phyloP scores from a whole-genome alignment of 2,329 filamentous ascomycete species.

The Pseudocercospora fijiensis region DNA sequence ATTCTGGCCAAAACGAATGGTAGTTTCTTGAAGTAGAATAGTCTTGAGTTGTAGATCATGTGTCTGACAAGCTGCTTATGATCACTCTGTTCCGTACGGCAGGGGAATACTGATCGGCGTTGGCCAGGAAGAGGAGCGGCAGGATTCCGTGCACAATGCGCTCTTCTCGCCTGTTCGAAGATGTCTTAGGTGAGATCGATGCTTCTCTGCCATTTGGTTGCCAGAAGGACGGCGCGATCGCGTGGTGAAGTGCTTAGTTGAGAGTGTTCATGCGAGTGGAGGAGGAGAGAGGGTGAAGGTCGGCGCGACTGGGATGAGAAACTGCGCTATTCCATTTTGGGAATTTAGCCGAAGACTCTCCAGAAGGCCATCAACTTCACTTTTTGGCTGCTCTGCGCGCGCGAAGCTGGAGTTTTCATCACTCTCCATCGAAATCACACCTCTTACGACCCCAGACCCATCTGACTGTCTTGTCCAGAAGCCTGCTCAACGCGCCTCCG shows the following conservation, averaged over 20 bases:
- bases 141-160: background rate
- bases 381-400: background rate
- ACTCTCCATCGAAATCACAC: background rate
- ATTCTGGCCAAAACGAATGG: constrained; percentile 53
- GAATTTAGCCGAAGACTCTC: background rate
- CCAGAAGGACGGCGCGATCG: background rate
- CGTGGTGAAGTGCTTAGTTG: background rate
- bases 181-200: no score
- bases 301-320: background rate
- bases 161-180: no score
- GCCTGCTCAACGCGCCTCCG: background rate
- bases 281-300: background rate
- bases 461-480: background rate
- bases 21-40: constrained; percentile 45
- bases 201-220: background rate
- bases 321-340: background rate
- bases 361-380: background rate
- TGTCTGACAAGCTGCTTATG: background rate
- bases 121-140: no score
- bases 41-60: background rate
- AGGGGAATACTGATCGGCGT: no score
- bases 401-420: background rate
- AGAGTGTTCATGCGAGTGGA: background rate
- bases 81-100: background rate
- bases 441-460: background rate